phyloP scores from a whole-genome alignment of 2,329 filamentous ascomycete species.

The Aspergillus glaucus region DNA sequence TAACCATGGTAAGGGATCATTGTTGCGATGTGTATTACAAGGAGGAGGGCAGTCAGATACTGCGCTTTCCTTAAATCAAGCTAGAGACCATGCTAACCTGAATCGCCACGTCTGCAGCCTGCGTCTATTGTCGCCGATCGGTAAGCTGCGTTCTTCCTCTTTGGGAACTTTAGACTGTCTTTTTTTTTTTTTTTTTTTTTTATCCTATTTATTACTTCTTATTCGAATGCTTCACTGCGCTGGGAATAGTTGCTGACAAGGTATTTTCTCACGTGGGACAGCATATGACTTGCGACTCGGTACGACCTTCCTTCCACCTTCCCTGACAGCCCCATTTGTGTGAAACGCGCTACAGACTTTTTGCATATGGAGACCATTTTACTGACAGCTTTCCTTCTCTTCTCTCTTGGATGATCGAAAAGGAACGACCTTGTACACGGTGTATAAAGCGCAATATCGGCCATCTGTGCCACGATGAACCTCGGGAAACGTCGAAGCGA shows the following conservation, averaged over 20 bases:
- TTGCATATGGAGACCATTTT: slow-evolving; percentile 7
- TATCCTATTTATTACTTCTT: slow-evolving; percentile 14
- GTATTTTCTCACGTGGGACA: slow-evolving; percentile 44
- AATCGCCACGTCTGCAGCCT: slow-evolving; percentile 53
- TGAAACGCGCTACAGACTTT: slow-evolving; percentile 18
- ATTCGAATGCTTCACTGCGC: slow-evolving; percentile 4
- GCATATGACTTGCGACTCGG: slow-evolving; percentile 91
- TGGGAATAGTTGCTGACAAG: slow-evolving; percentile 41
- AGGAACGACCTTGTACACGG: slow-evolving; percentile 93
- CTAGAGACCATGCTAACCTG: slow-evolving; percentile 17
- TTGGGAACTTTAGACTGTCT: neutral
- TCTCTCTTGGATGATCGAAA: slow-evolving; percentile 33
- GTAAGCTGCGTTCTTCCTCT: slow-evolving; percentile 53
- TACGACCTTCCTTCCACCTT: slow-evolving; percentile 45
- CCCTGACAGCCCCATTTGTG: slow-evolving; percentile 8
- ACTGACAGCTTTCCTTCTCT: slow-evolving; percentile 24
- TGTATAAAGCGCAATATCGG: slow-evolving; percentile 99
- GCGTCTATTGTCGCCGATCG: slow-evolving; percentile 84
- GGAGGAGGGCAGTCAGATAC: slow-evolving; percentile 14
- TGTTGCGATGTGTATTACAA: slow-evolving; percentile 20
- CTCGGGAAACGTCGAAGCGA: slow-evolving; percentile 80
- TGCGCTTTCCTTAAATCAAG: neutral
- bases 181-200: neutral
- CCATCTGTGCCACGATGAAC: slow-evolving; percentile 96
- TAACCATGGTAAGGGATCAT: slow-evolving; percentile 65